Base-by-base conservation (phyloP, 139 green algal genomes). In the Astrephomene gubernaculifera region DNA sequence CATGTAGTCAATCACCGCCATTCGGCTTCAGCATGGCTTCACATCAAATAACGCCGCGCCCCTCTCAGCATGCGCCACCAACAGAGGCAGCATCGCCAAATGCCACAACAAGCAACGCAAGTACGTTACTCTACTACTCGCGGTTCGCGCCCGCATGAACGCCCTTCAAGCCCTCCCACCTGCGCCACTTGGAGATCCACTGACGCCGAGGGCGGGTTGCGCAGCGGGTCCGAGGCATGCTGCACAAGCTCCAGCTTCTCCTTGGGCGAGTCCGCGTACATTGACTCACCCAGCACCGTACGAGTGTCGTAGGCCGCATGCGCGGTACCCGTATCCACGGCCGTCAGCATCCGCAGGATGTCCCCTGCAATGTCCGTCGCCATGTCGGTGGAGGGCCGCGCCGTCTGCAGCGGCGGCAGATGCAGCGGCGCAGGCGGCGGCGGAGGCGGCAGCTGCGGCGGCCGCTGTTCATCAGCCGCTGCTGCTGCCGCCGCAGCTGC, bases 201-300 rank as follows among this genome's bases (percentile, higher is more conserved):
- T 2, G 61, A 75, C 8, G 60, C 74, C 4, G 78, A 84, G 14
- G 78, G 63, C 61, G 74, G 5, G 78, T 84, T 61, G 1, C 63
- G 41, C 61, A 84, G 33, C 10, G 24, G 24, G 33, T 74, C 31
- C 5, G n/a, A 52, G 61, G 12, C 61, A 22, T 12, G 35, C 5
- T 36, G 43, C 21, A 83, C 60, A 7, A 85, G 79, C 44, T 54
- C 52, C n/a, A 43, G 76, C 76, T 64, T 60, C 43, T 84, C 78
- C 78, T 65, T 74, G 79, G 79, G 79, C 35, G 45, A 70, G 79
- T 86, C 79, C 0, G 65, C 65, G 79, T 79, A 86, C 79, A 86
- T 86, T 65, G 17, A 31, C 79, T 86, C 79, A 9, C 65, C 64
- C 44, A 86, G 65, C 14, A 69, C 33, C n/a, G 36, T 36, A 7